Evolutionary conservation across 192 early-diverging fungal species (phyloP).

Genomic region (Mycoemilia scoparia): DNA sequence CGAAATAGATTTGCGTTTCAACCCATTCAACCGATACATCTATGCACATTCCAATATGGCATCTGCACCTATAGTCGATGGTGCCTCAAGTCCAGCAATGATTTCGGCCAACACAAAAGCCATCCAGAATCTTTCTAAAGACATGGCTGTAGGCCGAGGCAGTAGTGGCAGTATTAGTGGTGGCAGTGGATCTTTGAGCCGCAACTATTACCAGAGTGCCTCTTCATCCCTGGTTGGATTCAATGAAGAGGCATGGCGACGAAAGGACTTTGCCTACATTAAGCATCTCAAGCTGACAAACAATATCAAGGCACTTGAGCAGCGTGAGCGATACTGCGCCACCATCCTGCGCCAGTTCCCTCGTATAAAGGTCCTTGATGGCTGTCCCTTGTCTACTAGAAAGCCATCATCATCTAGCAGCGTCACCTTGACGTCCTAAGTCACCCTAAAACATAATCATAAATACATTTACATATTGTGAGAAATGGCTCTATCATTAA

Average conservation of each 20-base stretch:
- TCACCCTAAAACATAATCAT: too few relatives aligned
- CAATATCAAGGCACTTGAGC: constrained; percentile 5
- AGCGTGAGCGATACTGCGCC: constrained; percentile 16
- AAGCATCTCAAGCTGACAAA: constrained; percentile 9
- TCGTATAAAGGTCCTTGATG: constrained; percentile 20
- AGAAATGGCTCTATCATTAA: too few relatives aligned
- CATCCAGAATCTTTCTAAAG: neutral
- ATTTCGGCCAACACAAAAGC: too few relatives aligned
- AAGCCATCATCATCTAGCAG: too few relatives aligned
- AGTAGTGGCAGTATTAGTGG: constrained; percentile 1
- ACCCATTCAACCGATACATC: constrained; percentile 14
- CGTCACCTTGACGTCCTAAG: too few relatives aligned
- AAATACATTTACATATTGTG: too few relatives aligned
- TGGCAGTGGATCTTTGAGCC: constrained; percentile 7
- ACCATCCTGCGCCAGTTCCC: constrained; percentile 11
- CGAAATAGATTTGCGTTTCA: constrained; percentile 21
- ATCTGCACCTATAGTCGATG: neutral
- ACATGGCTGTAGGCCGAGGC: neutral
- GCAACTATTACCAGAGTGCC: too few relatives aligned
- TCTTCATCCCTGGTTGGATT: too few relatives aligned
- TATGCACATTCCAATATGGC: constrained; percentile 10
- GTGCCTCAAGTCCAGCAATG: constrained; percentile 9
- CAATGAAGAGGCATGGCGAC: constrained; percentile 21
- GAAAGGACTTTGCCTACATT: constrained; percentile 13
- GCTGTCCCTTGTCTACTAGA: too few relatives aligned